Evolutionary conservation across 345 rosid species (phyloP).

Genomic region (Eutrema heterophyllum): DNA sequence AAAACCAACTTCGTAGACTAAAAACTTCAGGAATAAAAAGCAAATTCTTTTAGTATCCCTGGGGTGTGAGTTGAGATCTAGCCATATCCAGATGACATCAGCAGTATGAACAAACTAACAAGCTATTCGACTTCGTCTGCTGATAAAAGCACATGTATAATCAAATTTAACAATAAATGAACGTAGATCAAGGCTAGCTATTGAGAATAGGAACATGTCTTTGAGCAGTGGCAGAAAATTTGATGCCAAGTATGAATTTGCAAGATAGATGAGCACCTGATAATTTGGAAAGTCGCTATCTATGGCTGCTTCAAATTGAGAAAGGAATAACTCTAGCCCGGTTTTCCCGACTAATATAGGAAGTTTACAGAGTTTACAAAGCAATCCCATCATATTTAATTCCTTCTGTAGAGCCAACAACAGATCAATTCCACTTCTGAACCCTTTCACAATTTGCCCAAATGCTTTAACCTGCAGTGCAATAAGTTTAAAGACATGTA

Average conservation of each 20-base stretch:
- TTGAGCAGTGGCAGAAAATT: not conserved
- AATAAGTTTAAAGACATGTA: not conserved
- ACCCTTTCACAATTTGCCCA: constrained; percentile 81
- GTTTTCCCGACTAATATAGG: constrained; percentile 49
- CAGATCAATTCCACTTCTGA: constrained; percentile 69
- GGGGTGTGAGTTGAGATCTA: not conserved
- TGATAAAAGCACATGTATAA: not conserved
- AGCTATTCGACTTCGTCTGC: not conserved
- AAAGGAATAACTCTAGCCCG: constrained; percentile 60
- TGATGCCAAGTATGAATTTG: not conserved
- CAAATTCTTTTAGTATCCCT: not conserved
- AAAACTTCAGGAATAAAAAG: not conserved
- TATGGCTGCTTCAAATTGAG: constrained; percentile 86
- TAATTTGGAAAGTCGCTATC: constrained; percentile 90
- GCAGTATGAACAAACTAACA: not conserved
- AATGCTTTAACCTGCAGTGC: constrained; percentile 69
- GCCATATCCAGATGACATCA: constrained; percentile 1
- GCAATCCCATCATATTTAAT: constrained; percentile 33
- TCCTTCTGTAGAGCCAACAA: constrained; percentile 53
- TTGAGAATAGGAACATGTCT: not conserved
- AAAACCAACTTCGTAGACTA: not conserved
- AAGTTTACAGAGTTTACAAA: constrained; percentile 51
- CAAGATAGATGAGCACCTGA: constrained; percentile 55
- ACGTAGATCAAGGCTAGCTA: not conserved
- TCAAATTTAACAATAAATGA: not conserved